Base-by-base conservation (phyloP, 192 early-diverging fungal species). In the Geosiphon pyriformis region DNA sequence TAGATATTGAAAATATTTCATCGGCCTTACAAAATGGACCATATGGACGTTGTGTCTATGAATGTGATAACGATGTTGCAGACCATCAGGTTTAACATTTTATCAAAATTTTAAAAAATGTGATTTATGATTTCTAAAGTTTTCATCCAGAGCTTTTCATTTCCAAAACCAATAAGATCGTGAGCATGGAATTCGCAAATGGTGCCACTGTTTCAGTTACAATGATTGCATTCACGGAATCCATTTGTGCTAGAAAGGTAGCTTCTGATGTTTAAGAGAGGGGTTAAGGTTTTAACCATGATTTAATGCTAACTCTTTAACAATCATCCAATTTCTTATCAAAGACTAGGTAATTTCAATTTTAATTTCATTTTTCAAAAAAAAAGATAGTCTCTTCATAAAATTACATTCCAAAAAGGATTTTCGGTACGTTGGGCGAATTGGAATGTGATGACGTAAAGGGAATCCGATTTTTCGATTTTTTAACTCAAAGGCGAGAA, bases 41-140 rank as follows among this genome's bases (percentile, higher is more conserved):
- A 0, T 90, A 90, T 65, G 88, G 86, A 18, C 69, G 70, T 3
- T 89, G 88, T 57, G 88, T 88, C 7, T 89, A 87, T 65, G 86
- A 88, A 70, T 72, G 73, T 63, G 81, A 83, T 63, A 89, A 89
- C 49, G 85, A 89, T 64, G 88, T 89, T 6, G 80, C 78, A 46
- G 86, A 89, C 62, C 71, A 89, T 59, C 86, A 89, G 58, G 83
- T 85, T 26, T 42, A 42, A 10, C 15, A 10, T 42, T 42, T 42
- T 6, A 42, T 42, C 7, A 42, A 42, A 42, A 42, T 15, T 42
- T 42, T 42, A n/a, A n/a, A n/a, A n/a, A n/a, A n/a, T n/a, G n/a
- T n/a, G n/a, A n/a, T n/a, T 42, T 42, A 10, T 42, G 37, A 42
- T 42, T 42, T 15, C 7, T 6, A 15, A 15, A 42, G 6, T 42